phyloP scores from a whole-genome alignment of 192 early-diverging fungal genomes.

The Backusella macrospora region DNA sequence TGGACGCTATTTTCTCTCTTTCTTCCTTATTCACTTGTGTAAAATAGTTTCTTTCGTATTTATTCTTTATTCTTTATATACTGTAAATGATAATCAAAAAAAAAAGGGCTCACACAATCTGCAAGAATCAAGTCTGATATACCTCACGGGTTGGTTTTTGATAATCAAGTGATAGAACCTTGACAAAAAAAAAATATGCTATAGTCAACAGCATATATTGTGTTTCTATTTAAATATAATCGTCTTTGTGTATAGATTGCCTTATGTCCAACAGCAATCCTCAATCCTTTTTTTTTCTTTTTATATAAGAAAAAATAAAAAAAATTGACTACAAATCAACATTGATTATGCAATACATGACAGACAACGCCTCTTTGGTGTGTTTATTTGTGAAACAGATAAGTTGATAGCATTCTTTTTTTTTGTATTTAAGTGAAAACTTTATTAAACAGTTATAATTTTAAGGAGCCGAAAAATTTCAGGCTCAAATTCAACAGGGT shows the following conservation, averaged over 20 bases:
- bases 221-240: slow-evolving; percentile 3
- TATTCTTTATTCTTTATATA: slow-evolving; percentile 7
- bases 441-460: too few relatives aligned
- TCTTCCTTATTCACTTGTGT: background rate
- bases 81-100: slow-evolving; percentile 6
- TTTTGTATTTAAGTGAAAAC: too few relatives aligned
- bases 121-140: slow-evolving; percentile 6
- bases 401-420: background rate
- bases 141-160: slow-evolving; percentile 11
- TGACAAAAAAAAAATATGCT: background rate
- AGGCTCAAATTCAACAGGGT: too few relatives aligned
- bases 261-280: background rate
- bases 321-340: too few relatives aligned
- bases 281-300: background rate
- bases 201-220: background rate
- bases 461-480: too few relatives aligned
- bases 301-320: background rate
- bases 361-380: background rate
- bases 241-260: background rate
- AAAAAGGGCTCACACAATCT: background rate
- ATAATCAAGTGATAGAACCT: slow-evolving; percentile 8
- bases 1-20: background rate
- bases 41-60: background rate
- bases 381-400: background rate
- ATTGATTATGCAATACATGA: background rate